Conservation (phyloP, 106 monocot genomes). For the Dendrobium huoshanense region DNA sequence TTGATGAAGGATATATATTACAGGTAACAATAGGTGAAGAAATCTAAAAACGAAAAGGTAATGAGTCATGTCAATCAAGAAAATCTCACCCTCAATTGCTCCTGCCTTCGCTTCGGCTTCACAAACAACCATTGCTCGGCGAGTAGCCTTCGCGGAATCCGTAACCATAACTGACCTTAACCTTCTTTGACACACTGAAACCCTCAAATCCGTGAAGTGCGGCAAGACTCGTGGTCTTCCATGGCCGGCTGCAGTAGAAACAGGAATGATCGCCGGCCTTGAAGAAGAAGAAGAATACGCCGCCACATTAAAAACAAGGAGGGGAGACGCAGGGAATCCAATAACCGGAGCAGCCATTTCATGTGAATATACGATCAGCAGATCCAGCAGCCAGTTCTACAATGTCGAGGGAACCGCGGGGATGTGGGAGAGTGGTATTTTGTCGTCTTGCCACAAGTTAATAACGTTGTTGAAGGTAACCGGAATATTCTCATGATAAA, state of each 20-base stretch:
- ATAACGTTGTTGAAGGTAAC: too few species aligned
- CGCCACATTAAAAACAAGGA: not conserved
- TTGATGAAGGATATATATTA: not conserved
- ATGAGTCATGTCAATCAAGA: not conserved
- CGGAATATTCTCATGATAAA: too few species aligned
- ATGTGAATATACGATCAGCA: not conserved
- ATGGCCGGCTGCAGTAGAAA: constrained; percentile 2
- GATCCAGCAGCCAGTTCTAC: not conserved
- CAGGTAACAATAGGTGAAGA: not conserved
- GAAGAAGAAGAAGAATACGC: not conserved
- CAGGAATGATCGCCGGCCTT: not conserved
- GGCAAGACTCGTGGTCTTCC: not conserved
- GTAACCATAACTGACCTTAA: not conserved
- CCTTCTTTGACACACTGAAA: not conserved
- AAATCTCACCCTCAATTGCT: constrained; percentile 3
- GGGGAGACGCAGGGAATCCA: not conserved
- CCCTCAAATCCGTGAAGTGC: not conserved
- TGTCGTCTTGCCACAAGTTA: too few species aligned
- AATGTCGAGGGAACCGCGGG: not conserved
- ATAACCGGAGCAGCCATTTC: constrained; percentile 1
- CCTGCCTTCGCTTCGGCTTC: not conserved
- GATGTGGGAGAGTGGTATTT: not conserved
- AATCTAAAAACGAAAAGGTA: not conserved
- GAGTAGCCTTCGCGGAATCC: not conserved
- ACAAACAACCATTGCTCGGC: not conserved